A percentile compares a stretch with the other conserved stretches of the same genome.
Evolutionary conservation across 2,329 filamentous ascomycete genomes (phyloP).

Genomic region (Microsporum audouinii): DNA sequence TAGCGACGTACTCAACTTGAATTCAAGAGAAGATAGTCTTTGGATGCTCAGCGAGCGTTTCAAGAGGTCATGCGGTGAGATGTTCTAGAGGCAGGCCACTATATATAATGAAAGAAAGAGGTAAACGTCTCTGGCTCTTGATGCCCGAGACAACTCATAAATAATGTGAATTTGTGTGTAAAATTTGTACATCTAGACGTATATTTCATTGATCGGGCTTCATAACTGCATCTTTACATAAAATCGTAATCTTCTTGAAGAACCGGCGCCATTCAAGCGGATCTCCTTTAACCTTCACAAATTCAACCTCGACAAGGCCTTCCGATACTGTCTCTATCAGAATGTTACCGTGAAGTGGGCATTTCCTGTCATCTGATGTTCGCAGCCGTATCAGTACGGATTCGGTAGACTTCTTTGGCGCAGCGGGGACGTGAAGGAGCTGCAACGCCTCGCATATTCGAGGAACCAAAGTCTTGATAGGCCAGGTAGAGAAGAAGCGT

Average conservation of each 20-base stretch:
- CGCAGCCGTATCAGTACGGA: conserved; percentile 60
- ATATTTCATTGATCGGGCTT: conserved; percentile 37
- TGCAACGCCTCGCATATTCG: conserved; percentile 73
- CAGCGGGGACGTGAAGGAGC: conserved; percentile 65
- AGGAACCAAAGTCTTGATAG: conserved; percentile 62
- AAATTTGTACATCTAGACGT: background rate
- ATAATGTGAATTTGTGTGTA: background rate
- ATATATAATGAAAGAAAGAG: too few relatives aligned
- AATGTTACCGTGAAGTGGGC: conserved; percentile 35
- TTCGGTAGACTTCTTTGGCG: conserved; percentile 32
- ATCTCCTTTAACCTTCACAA: conserved; percentile 90
- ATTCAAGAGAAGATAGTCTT: too few relatives aligned
- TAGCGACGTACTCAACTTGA: too few relatives aligned
- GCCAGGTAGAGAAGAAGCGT: conserved; percentile 79
- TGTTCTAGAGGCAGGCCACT: too few relatives aligned
- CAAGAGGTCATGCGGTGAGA: too few relatives aligned
- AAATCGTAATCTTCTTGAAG: conserved; percentile 86
- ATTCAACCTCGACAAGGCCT: conserved; percentile 71
- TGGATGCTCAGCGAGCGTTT: too few relatives aligned
- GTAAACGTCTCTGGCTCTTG: too few relatives aligned
- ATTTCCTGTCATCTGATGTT: conserved; percentile 47
- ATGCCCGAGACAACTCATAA: background rate
- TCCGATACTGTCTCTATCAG: conserved; percentile 36
- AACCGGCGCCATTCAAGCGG: conserved; percentile 92
- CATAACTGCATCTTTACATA: conserved; percentile 77